phyloP scores from a whole-genome alignment of 2,329 filamentous ascomycete species.

The Monilinia polystroma region DNA sequence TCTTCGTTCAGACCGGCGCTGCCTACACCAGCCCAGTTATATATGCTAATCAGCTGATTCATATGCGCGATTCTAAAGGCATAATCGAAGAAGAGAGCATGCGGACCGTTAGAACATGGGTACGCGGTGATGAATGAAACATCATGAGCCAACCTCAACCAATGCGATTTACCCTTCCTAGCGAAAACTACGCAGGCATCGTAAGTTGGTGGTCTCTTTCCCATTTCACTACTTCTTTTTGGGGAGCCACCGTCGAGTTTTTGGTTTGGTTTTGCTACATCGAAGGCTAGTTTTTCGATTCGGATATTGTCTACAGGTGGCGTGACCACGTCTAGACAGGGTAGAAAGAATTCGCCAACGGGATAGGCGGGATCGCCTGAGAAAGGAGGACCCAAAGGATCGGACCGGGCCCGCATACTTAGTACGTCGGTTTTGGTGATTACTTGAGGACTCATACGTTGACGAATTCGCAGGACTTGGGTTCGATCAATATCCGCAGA shows the following conservation, averaged over 20 bases:
- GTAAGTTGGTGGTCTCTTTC: conserved; percentile 48
- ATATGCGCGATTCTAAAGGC: conserved; percentile 57
- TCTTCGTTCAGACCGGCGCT: conserved; percentile 16
- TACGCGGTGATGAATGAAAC: conserved; percentile 66
- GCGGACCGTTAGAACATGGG: conserved; percentile 62
- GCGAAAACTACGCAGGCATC: conserved; percentile 64
- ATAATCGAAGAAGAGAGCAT: conserved; percentile 73
- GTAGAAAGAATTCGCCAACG: conserved; percentile 64
- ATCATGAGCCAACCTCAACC: conserved; percentile 60
- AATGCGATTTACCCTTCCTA: conserved; percentile 62
- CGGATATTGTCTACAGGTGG: conserved; percentile 61
- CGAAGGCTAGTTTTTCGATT: conserved; percentile 61
- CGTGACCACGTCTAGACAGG: conserved; percentile 51
- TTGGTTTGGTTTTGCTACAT: conserved; percentile 1
- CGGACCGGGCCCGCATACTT: conserved; percentile 65
- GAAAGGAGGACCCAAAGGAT: conserved; percentile 60
- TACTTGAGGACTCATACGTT: conserved; percentile 55
- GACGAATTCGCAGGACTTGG: conserved; percentile 68
- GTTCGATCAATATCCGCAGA: conserved; percentile 65
- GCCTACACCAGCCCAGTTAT: conserved; percentile 55
- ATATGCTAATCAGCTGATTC: conserved; percentile 63
- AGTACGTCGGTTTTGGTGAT: conserved; percentile 60
- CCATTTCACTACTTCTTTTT: conserved; percentile 15
- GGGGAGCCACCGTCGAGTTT: background rate
- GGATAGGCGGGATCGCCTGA: conserved; percentile 58